These are phyloP conservation scores for Dendryphion nanum DNA, from an alignment of 2,329 filamentous ascomycete species.

Conservation along the genomic window DNA sequence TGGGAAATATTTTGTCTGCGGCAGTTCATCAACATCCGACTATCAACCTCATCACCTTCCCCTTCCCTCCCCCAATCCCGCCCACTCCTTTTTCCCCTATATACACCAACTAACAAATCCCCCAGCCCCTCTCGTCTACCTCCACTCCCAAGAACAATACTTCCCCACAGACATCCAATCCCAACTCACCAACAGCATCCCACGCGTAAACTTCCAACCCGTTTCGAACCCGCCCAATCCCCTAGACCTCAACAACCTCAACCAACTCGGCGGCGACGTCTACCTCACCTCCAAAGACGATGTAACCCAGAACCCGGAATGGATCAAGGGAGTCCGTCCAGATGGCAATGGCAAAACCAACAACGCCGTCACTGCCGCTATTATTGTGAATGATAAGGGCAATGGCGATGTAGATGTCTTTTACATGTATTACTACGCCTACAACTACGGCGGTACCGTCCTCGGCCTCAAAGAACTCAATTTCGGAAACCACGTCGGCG, in stretches of 20 bases:
- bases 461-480: slow-evolving; percentile 40
- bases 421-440: slow-evolving; percentile 63
- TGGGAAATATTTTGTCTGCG: too few relatives aligned
- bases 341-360: slow-evolving; percentile 51
- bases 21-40: too few relatives aligned
- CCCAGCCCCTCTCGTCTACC: slow-evolving; percentile 46
- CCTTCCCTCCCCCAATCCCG: too few relatives aligned
- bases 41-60: too few relatives aligned
- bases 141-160: slow-evolving; percentile 44
- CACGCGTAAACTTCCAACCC: slow-evolving; percentile 36
- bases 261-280: slow-evolving; percentile 42
- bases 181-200: slow-evolving; percentile 43
- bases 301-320: slow-evolving; percentile 40
- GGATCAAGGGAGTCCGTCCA: slow-evolving; percentile 54
- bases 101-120: neutral
- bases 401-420: slow-evolving; percentile 57
- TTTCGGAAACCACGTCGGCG: slow-evolving; percentile 62
- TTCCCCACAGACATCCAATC: slow-evolving; percentile 44
- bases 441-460: slow-evolving; percentile 55
- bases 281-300: slow-evolving; percentile 48
- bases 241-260: slow-evolving; percentile 43
- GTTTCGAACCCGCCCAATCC: slow-evolving; percentile 35
- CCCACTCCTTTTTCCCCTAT: too few relatives aligned
- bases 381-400: slow-evolving; percentile 60
- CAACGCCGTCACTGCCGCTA: slow-evolving; percentile 49